Conservation (phyloP, 2,329 filamentous ascomycete genomes). For the Cercospora citrullina region DNA sequence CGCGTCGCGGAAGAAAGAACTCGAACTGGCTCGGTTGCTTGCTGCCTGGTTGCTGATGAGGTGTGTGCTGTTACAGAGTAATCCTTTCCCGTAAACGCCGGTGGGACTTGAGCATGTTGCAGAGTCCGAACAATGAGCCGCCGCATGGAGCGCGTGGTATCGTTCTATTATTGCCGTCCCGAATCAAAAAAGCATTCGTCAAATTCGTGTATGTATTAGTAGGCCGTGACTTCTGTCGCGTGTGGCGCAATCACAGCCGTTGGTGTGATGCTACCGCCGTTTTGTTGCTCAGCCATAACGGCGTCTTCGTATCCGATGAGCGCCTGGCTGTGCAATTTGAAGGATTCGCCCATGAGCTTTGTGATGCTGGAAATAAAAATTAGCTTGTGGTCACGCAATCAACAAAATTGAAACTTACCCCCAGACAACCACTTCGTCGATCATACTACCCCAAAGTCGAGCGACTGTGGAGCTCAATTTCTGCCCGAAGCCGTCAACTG, state of each 20-base stretch:
- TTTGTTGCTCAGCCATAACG: conserved; percentile 46
- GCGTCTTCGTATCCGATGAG: conserved; percentile 93
- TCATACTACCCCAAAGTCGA: conserved; percentile 94
- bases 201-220: conserved; percentile 31
- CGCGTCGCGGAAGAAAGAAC: not conserved
- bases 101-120: conserved; percentile 14
- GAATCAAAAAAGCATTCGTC: conserved; percentile 19
- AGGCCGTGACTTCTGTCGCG: conserved; percentile 37
- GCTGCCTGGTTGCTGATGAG: not conserved
- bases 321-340: conserved; percentile 93
- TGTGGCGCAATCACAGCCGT: conserved; percentile 30
- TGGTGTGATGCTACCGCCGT: conserved; percentile 28
- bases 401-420: conserved; percentile 74
- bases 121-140: conserved; percentile 15
- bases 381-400: conserved; percentile 4
- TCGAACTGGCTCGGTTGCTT: conserved; percentile 1
- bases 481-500: conserved; percentile 74
- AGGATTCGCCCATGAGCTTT: conserved; percentile 95
- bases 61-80: conserved; percentile 17
- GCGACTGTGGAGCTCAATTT: conserved; percentile 95
- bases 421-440: conserved; percentile 98
- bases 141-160: conserved; percentile 24
- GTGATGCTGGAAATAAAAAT: conserved; percentile 68
- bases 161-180: conserved; percentile 21
- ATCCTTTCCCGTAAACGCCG: conserved; percentile 12